Evolutionary conservation across 2,329 filamentous ascomycete species (phyloP), one percentile per base, ranked within the genome.

Genomic region (Monilinia fructicola): DNA sequence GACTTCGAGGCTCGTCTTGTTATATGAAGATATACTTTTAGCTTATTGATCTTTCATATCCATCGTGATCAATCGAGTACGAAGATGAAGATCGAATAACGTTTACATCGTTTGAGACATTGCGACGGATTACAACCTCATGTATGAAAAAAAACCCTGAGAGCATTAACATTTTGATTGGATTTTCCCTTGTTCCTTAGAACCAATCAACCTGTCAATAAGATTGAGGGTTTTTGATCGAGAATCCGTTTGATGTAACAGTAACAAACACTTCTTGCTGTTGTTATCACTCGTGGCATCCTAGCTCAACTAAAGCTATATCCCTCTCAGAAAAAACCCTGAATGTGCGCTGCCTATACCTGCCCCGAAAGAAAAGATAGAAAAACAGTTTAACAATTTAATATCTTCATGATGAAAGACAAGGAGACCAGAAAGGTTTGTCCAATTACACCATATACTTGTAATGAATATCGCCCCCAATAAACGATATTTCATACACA

Each of bases 231-330:
- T 62, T 54, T 60, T n/a, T n/a, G n/a, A 59, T 54, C 44, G 18
- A 26, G 14, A 42, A 48, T 50, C 50, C 21, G 60, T 40, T 42
- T 63, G 50, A 23, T 54, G 38, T 52, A 6, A 44, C 50, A 35
- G 48, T 42, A 63, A 52, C 60, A 54, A 40, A 28, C 38, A 54
- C 31, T 40, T 31, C 16, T 44, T 48, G 40, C 21, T 46, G 18
- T 42, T 59, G 56, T 35, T 48, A 53, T 63, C 46, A 63, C 60
- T 63, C 48, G 60, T 54, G 60, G 60, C n/a, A 54, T 63, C 60
- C 60, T 54, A 53, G 60, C 35, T 53, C 6, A 42, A 38, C 14
- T 46, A 11, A 48, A 38, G 54, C 31, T 55, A 61, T 23, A 38
- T 31, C 48, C 59, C 38, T 48, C 31, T 28, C 31, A 53, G 42